Base-by-base conservation (phyloP, 129 eudicot species). In the Pittosporum tobira region DNA sequence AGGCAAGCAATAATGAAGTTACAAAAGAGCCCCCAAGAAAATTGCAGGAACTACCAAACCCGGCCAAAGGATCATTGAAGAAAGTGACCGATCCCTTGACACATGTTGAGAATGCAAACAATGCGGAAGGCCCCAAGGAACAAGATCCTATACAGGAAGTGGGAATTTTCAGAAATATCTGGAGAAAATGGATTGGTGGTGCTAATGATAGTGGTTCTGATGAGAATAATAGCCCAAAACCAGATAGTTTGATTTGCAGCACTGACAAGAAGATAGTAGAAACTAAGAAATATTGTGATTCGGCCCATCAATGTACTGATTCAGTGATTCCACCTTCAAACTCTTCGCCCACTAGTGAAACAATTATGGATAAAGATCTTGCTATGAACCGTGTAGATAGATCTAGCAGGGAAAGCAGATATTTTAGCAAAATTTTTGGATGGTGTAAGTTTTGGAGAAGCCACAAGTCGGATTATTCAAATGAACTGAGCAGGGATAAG, bases 381-480 rank as follows among this genome's bases (percentile, higher is more conserved):
- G 65, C 52, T 30, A 53, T 3, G 51, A 45, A 11, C 50, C 16
- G 55, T 65, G 68, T 52, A 44, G 63, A 75, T 40, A 25, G 63
- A 57, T 52, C 69, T 22, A 61, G 51, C n/a, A 36, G 58, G 63
- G 66, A 47, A 51, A 57, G 54, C 44, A 63, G 83, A 48, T 31
- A 71, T 57, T 53, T 82, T 48, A 47, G 37, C 53, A 62, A 49
- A 69, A 37, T 77, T 37, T 59, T 66, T 59, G 68, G 75, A 25
- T 68, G 87, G 84, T 79, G 69, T 77, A 81, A 67, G 13, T 73
- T 57, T 61, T 68, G 77, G 85, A 55, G 46, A 64, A 61, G 53
- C 19, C 23, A 67, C 28, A 57, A 61, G 16, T 15, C 60, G 62
- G 82, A 51, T 52, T 63, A 42, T 60, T 37, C 68, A 54, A 36